Conservation (phyloP, 345 rosid genomes). For the Arabidopsis arenosa region DNA sequence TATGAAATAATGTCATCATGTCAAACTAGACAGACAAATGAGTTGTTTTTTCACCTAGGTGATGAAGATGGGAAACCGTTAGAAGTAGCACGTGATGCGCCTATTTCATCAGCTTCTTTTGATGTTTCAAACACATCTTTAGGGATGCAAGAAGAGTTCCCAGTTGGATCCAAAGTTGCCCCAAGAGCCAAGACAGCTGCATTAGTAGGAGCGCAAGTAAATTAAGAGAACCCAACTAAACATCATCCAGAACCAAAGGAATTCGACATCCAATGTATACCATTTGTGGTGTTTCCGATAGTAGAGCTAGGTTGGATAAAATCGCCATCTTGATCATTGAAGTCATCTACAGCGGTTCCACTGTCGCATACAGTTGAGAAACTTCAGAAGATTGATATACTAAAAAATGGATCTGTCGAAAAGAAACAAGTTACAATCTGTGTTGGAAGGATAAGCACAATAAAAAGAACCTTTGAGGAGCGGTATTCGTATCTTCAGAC, state of each 20-base stretch:
- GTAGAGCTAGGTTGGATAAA: conserved; percentile 31
- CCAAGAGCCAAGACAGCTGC: conserved; percentile 46
- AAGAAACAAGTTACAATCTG: conserved; percentile 12
- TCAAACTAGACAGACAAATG: conserved; percentile 17
- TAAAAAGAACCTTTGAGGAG: conserved; percentile 42
- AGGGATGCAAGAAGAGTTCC: conserved; percentile 36
- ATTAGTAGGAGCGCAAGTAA: conserved; percentile 21
- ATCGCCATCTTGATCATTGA: conserved; percentile 19
- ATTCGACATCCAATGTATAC: conserved; percentile 32
- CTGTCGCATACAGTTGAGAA: conserved; percentile 31
- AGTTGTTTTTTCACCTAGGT: conserved; percentile 50
- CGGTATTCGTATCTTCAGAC: conserved; percentile 34
- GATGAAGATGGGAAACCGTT: conserved; percentile 62
- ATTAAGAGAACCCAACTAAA: conserved; percentile 23
- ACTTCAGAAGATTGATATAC: background rate
- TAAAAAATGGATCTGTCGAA: conserved; percentile 3
- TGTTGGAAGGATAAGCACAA: conserved; percentile 2
- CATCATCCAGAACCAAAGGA: conserved; percentile 24
- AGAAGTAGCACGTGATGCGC: conserved; percentile 38
- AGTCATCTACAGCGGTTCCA: conserved; percentile 33
- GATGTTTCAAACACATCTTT: conserved; percentile 49
- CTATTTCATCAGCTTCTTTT: conserved; percentile 49
- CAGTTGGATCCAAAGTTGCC: conserved; percentile 50
- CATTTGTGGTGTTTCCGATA: conserved; percentile 36
- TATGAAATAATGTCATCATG: conserved; percentile 9